Evolutionary conservation across 2,329 filamentous ascomycete species (phyloP).

Genomic region (Chalara sp.): DNA sequence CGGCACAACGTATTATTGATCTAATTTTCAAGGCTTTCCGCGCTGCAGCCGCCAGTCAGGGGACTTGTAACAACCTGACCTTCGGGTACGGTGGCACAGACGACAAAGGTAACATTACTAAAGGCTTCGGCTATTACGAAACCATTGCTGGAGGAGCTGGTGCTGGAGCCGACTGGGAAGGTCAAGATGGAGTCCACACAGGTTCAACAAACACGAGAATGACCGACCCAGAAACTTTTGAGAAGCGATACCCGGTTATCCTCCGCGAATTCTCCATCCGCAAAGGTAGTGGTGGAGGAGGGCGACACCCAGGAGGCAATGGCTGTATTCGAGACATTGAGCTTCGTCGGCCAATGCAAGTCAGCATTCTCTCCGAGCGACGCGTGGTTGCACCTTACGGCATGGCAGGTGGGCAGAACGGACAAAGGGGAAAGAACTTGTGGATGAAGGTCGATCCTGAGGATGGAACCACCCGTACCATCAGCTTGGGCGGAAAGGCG

Average conservation of each 20-base stretch:
- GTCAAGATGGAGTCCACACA: constrained; percentile 50
- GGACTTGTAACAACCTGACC: constrained; percentile 78
- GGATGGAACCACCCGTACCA: constrained; percentile 6
- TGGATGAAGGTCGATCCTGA: constrained; percentile 56
- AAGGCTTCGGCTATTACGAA: constrained; percentile 79
- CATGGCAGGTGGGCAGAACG: constrained; percentile 72
- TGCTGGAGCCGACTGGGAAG: constrained; percentile 60
- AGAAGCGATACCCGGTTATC: constrained; percentile 69
- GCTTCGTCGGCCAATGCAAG: constrained; percentile 66
- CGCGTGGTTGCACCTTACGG: constrained; percentile 73
- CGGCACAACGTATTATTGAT: constrained; percentile 71
- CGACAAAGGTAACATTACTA: constrained; percentile 44
- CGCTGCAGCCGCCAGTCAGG: constrained; percentile 70
- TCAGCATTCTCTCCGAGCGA: constrained; percentile 70
- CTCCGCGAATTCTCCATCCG: constrained; percentile 64
- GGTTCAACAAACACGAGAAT: constrained; percentile 86
- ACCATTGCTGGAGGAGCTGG: constrained; percentile 73
- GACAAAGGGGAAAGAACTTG: constrained; percentile 68
- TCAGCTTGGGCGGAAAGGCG: constrained; percentile 17
- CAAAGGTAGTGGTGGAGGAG: constrained; percentile 54
- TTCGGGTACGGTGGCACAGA: constrained; percentile 63
- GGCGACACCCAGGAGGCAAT: constrained; percentile 63
- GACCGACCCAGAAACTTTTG: constrained; percentile 73
- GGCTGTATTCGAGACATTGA: constrained; percentile 73
- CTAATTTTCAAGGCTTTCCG: constrained; percentile 73